phyloP scores from a whole-genome alignment of 352 stramenopile species.

The Globisporangium paroecandrum region DNA sequence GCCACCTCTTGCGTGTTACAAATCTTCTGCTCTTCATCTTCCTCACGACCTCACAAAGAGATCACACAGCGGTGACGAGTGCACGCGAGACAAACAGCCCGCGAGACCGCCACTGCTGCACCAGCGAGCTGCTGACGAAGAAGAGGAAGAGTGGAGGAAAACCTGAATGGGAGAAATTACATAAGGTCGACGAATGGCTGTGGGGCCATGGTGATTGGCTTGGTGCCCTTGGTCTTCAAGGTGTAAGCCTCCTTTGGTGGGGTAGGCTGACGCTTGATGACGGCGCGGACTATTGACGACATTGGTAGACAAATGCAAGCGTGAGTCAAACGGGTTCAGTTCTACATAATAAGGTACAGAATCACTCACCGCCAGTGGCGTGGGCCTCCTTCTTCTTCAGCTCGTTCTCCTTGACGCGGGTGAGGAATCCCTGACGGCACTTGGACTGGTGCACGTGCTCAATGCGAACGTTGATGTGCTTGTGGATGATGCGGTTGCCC shows the following conservation, averaged over 20 bases:
- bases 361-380: constrained; percentile 74
- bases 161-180: constrained; percentile 64
- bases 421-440: constrained; percentile 98
- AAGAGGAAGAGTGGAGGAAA: constrained; percentile 16
- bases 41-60: background rate
- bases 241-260: constrained; percentile 96
- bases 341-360: no score
- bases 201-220: constrained; percentile 96
- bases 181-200: constrained; percentile 98
- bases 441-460: constrained; percentile 99
- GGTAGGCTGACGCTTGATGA: constrained; percentile 94
- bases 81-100: background rate
- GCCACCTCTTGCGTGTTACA: constrained; percentile 37
- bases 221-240: constrained; percentile 85
- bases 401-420: constrained; percentile 98
- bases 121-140: background rate
- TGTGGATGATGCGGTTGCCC: constrained; percentile 98
- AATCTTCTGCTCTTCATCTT: constrained; percentile 17
- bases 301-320: background rate
- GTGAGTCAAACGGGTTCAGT: constrained; percentile 29
- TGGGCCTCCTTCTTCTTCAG: constrained; percentile 95
- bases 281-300: constrained; percentile 53
- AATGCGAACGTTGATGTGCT: constrained; percentile 99
- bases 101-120: background rate
- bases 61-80: background rate